Base-by-base conservation (phyloP, 805 yeast species). In the Saccharomycopsis oosterbeekiorum region DNA sequence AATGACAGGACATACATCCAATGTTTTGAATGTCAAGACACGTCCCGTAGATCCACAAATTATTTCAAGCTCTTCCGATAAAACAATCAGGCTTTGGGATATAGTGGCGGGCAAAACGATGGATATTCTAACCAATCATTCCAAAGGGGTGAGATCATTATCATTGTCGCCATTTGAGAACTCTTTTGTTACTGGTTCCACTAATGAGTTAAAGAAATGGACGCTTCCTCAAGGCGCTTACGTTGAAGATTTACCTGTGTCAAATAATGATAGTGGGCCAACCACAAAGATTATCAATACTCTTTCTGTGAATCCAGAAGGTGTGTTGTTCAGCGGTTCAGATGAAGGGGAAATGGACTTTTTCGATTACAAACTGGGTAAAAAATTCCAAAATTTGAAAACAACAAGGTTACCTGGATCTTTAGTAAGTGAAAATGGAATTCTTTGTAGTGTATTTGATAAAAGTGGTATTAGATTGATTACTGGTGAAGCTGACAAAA, bases 31-130 rank as follows among this genome's bases (percentile, higher is more conserved):
- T 57, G 86, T 94, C 1, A 76, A 75, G 42, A 78, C 90, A 60
- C 85, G 87, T 58, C 77, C 82, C 0, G 82, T 82, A 1, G 96
- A 89, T 63, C 98, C 98, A 0, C 98, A 94, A 71, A 76, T 94
- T 1, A 74, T 93, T 6, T 81, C 96, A 24, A 83, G 90, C 21
- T 87, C 97, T 0, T 84, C 84, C 80, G 99, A 94, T 71, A 78
- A 87, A 0, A 89, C 97, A 0, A 81, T 94, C 2, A 76, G 91
- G 63, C 74, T 92, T n/a, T 94, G 97, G 97, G 98, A 94, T 71
- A 68, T 74, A 6, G 82, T 87, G 2, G 89, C 91, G 21, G 96
- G 93, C 5, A 83, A 83, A 65, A 80, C 92, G 1, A 77, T 76
- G 64, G 76, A 87, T 14, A 83, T 89, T 0, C 70, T 96, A 36